A percentile compares a stretch with the other conserved stretches of the same genome.
Evolutionary conservation across 441 rosid genomes (phyloP).

Genomic region (Viola pubescens): DNA sequence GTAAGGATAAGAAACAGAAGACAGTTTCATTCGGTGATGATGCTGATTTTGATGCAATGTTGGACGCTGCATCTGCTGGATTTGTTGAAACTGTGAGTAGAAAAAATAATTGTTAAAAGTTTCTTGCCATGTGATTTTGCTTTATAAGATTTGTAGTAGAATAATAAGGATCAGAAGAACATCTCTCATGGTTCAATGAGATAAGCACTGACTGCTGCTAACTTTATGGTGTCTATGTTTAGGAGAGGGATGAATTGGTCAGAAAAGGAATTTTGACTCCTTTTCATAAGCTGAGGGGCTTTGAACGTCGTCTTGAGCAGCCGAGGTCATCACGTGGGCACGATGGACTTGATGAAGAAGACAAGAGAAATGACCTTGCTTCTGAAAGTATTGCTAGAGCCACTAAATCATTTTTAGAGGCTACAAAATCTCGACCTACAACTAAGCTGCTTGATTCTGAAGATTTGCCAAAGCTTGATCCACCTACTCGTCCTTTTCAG

Average conservation of each 20-base stretch:
- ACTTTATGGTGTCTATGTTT: constrained; percentile 25
- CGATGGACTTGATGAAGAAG: constrained; percentile 35
- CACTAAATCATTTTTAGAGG: constrained; percentile 51
- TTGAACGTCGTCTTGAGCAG: constrained; percentile 76
- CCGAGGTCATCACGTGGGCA: constrained; percentile 36
- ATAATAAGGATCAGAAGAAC: constrained; percentile 5
- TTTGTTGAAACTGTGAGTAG: constrained; percentile 81
- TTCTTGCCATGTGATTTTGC: constrained; percentile 1
- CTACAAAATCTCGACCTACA: constrained; percentile 74
- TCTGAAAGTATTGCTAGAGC: constrained; percentile 54
- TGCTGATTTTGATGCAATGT: constrained; percentile 65
- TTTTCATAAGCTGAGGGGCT: constrained; percentile 87
- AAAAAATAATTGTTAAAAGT: constrained; percentile 1
- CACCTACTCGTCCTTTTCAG: constrained; percentile 69
- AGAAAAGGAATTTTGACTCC: constrained; percentile 95
- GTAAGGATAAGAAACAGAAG: constrained; percentile 44
- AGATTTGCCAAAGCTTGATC: constrained; percentile 72
- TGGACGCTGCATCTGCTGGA: constrained; percentile 87
- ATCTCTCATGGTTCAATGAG: constrained; percentile 10
- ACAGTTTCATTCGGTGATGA: constrained; percentile 64
- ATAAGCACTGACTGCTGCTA: constrained; percentile 5
- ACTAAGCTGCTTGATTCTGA: constrained; percentile 75
- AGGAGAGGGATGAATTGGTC: constrained; percentile 96
- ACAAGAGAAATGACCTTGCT: constrained; percentile 31
- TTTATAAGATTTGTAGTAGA: constrained; percentile 10